Evolutionary conservation across 2,329 filamentous ascomycete genomes (phyloP).

Genomic region (Rhynchosporium agropyri): DNA sequence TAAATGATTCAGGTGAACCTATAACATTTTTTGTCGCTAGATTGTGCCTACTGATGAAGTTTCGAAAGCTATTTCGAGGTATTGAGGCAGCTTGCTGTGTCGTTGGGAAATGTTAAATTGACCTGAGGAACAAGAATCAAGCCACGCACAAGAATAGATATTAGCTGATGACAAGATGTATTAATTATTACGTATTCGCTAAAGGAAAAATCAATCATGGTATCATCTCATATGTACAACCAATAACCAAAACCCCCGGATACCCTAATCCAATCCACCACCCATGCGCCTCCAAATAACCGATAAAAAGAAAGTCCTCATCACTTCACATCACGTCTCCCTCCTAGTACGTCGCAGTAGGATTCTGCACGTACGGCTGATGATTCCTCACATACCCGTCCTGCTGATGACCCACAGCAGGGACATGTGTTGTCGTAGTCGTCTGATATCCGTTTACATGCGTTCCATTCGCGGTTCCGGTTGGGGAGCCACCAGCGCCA

Average conservation of each 20-base stretch:
- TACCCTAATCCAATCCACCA: background rate
- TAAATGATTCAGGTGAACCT: too few species aligned
- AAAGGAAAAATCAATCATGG: background rate
- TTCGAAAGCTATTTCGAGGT: too few species aligned
- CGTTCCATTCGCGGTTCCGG: conserved; percentile 10
- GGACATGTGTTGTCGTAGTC: conserved; percentile 22
- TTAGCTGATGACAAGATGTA: background rate
- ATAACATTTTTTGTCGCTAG: too few species aligned
- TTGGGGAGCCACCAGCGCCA: too few species aligned
- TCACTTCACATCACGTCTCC: background rate
- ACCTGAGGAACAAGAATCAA: too few species aligned
- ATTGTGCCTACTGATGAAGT: too few species aligned
- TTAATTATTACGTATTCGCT: background rate
- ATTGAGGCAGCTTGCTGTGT: too few species aligned
- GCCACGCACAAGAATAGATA: background rate
- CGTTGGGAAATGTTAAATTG: too few species aligned
- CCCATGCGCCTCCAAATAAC: background rate
- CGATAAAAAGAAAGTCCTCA: conserved; percentile 7
- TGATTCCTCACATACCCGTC: conserved; percentile 20
- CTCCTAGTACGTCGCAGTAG: conserved; percentile 27
- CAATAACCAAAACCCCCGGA: background rate
- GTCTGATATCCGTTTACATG: conserved; percentile 21
- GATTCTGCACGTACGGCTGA: conserved; percentile 25
- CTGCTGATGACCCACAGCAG: conserved; percentile 3
- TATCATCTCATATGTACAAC: conserved; percentile 6